These are phyloP conservation scores for Sclerospora graminicola DNA, from an alignment of 352 stramenopile species.

Conservation along the genomic window DNA sequence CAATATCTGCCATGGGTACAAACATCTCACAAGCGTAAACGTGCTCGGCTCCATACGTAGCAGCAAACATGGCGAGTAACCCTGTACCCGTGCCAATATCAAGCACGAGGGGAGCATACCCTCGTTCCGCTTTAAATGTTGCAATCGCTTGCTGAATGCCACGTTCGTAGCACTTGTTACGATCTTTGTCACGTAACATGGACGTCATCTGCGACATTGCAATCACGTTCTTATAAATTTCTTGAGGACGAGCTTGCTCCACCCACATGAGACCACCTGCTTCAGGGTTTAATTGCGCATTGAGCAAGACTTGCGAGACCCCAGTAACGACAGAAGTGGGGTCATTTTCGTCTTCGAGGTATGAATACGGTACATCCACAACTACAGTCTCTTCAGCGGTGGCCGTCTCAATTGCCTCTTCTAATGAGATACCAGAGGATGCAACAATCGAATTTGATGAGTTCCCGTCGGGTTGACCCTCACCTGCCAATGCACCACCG, in stretches of 20 bases:
- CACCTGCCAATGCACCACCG: constrained; percentile 52
- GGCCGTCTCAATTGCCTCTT: constrained; percentile 70
- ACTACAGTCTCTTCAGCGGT: constrained; percentile 73
- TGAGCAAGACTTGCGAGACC: constrained; percentile 54
- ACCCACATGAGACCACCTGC: constrained; percentile 74
- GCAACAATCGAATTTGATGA: constrained; percentile 1
- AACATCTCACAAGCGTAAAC: constrained; percentile 92
- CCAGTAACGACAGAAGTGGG: constrained; percentile 42
- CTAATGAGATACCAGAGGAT: constrained; percentile 36
- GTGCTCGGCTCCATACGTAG: constrained; percentile 70
- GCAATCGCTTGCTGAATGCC: constrained; percentile 56
- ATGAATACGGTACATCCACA: constrained; percentile 72
- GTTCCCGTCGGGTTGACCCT: constrained; percentile 35
- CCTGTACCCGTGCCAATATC: constrained; percentile 80
- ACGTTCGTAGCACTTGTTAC: constrained; percentile 70
- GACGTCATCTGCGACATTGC: constrained; percentile 85
- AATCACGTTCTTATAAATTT: constrained; percentile 72
- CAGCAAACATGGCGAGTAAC: constrained; percentile 83
- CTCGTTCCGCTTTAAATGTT: constrained; percentile 29
- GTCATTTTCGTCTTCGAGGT: constrained; percentile 58
- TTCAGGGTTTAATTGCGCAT: constrained; percentile 64
- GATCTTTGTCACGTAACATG: constrained; percentile 71
- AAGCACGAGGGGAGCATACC: constrained; percentile 49
- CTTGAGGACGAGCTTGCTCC: constrained; percentile 43
- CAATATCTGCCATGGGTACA: constrained; percentile 72